Evolutionary conservation across 306 rosid genomes (phyloP).

Genomic region (Nissolia schottii): DNA sequence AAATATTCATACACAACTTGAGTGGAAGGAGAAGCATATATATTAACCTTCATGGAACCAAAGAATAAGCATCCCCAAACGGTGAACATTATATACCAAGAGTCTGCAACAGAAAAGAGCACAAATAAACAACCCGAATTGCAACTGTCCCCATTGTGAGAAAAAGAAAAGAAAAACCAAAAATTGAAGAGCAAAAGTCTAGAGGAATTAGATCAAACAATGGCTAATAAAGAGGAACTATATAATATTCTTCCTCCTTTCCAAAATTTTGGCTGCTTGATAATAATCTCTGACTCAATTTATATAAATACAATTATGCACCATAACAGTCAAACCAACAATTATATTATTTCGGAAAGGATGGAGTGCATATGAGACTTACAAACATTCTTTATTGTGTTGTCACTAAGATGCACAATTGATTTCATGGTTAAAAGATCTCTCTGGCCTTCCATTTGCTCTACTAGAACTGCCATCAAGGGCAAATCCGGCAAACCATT

Average conservation of each 20-base stretch:
- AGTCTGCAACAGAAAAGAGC: conserved; percentile 18
- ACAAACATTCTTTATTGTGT: conserved; percentile 78
- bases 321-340: too few species aligned
- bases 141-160: not conserved
- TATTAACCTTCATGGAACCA: conserved; percentile 88
- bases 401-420: conserved; percentile 54
- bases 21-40: not conserved
- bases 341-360: too few species aligned
- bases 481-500: conserved; percentile 47
- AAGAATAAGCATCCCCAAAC: conserved; percentile 90
- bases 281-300: too few species aligned
- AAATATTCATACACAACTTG: not conserved
- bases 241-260: too few species aligned
- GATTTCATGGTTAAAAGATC: conserved; percentile 29
- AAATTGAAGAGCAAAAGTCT: not conserved
- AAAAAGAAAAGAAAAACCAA: not conserved
- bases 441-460: conserved; percentile 35
- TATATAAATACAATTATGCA: too few species aligned
- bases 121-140: not conserved
- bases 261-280: too few species aligned
- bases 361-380: conserved; percentile 32
- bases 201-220: not conserved
- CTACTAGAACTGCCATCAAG: conserved; percentile 36
- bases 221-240: not conserved
- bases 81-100: conserved; percentile 58